phyloP scores from a whole-genome alignment of 306 rosid genomes.

The Bauhinia variegata region DNA sequence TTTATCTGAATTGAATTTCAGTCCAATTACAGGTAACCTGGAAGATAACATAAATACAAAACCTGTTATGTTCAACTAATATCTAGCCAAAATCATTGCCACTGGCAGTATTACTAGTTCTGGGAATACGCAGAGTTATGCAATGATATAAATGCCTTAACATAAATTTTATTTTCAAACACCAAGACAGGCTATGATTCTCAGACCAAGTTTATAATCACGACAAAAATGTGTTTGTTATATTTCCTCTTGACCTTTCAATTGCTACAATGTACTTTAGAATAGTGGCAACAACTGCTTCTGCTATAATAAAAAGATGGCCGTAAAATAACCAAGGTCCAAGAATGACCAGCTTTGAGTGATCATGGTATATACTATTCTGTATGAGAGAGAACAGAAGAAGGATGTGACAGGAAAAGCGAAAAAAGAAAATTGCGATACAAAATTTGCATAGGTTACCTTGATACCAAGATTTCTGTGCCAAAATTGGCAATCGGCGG shows the following conservation, averaged over 20 bases:
- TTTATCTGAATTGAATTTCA: too few relatives aligned
- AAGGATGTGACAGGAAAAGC: conserved; percentile 5
- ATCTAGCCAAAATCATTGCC: neutral
- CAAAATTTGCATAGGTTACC: conserved; percentile 23
- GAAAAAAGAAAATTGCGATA: neutral
- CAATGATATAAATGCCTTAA: too few relatives aligned
- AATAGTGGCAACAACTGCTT: too few relatives aligned
- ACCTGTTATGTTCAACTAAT: neutral
- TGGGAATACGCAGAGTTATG: neutral
- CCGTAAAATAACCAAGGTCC: neutral
- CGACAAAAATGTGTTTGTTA: too few relatives aligned
- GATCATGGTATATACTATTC: neutral
- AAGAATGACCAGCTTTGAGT: neutral
- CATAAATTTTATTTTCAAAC: too few relatives aligned
- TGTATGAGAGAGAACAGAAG: neutral
- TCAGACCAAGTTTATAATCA: too few relatives aligned
- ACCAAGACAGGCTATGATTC: too few relatives aligned
- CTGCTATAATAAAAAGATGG: too few relatives aligned
- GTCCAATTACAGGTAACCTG: neutral
- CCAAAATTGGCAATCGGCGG: conserved; percentile 70
- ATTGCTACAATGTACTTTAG: too few relatives aligned
- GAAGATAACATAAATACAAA: neutral
- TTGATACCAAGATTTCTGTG: conserved; percentile 64
- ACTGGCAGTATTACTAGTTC: too few relatives aligned
- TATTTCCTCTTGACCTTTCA: too few relatives aligned